These are phyloP conservation scores for Neonectria coccinea DNA, from an alignment of 2,329 filamentous ascomycete species.

Conservation along the genomic window DNA sequence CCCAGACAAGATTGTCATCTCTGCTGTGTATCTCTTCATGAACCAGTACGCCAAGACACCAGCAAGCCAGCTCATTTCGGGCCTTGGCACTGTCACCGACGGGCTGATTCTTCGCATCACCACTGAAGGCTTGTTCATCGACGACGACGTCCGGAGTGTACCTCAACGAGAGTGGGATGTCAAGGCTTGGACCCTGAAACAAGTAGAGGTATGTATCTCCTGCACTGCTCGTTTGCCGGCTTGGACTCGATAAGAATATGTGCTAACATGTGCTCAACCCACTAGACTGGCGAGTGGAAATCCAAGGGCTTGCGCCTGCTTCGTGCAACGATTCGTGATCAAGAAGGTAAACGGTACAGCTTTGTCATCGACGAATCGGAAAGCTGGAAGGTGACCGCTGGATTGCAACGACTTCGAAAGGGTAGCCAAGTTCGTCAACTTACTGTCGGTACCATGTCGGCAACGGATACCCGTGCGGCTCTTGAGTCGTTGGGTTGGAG, in stretches of 20 bases:
- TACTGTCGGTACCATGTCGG: conserved; percentile 67
- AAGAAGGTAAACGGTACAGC: conserved; percentile 74
- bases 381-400: conserved; percentile 74
- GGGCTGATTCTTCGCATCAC: conserved; percentile 92
- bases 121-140: conserved; percentile 95
- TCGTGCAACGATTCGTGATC: conserved; percentile 72
- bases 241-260: conserved; percentile 57
- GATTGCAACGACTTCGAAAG: conserved; percentile 69
- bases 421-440: conserved; percentile 71
- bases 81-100: conserved; percentile 87
- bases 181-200: conserved; percentile 96
- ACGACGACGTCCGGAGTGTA: conserved; percentile 91
- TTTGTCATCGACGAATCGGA: conserved; percentile 75
- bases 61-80: conserved; percentile 87
- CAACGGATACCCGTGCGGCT: conserved; percentile 64
- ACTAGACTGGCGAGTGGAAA: conserved; percentile 66
- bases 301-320: conserved; percentile 70
- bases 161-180: conserved; percentile 99
- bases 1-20: conserved; percentile 95
- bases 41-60: conserved; percentile 91
- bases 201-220: conserved; percentile 87
- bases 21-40: conserved; percentile 92
- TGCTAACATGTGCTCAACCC: conserved; percentile 56
- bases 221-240: conserved; percentile 69
- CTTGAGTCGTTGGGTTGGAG: conserved; percentile 71